phyloP scores from a whole-genome alignment of 352 stramenopile species.

The Hyaloperonospora brassicae region DNA sequence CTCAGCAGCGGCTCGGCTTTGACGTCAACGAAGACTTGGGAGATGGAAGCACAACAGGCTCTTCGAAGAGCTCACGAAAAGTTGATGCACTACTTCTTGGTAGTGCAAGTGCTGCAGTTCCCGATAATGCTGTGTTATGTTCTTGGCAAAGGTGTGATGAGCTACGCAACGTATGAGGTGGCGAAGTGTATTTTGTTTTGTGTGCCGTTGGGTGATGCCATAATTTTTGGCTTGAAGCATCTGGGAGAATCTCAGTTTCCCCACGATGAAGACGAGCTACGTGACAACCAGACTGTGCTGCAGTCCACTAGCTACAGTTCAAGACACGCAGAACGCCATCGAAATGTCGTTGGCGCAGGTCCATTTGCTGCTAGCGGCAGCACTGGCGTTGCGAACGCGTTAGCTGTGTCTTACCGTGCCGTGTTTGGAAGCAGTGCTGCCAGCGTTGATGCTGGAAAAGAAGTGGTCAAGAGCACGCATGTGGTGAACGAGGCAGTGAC shows the following conservation, averaged over 20 bases:
- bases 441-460: constrained; percentile 27
- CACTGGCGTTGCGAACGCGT: constrained; percentile 22
- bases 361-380: constrained; percentile 16
- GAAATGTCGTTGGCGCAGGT: constrained; percentile 27
- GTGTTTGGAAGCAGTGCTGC: constrained; percentile 33
- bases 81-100: constrained; percentile 43
- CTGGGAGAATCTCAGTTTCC: constrained; percentile 22
- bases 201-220: constrained; percentile 45
- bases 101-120: constrained; percentile 38
- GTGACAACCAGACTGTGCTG: constrained; percentile 24
- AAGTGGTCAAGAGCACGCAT: constrained; percentile 35
- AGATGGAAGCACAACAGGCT: constrained; percentile 23
- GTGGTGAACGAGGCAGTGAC: constrained; percentile 40
- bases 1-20: constrained; percentile 13
- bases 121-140: constrained; percentile 41
- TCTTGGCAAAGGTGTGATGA: constrained; percentile 20
- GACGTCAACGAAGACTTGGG: constrained; percentile 25
- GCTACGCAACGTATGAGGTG: constrained; percentile 27
- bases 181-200: constrained; percentile 36
- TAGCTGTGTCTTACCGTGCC: constrained; percentile 32
- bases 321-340: constrained; percentile 19
- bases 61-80: constrained; percentile 31
- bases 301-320: constrained; percentile 28
- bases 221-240: constrained; percentile 37
- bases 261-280: constrained; percentile 11